Conservation (phyloP, 2,329 filamentous ascomycete species). For the Bipolaris oryzae region DNA sequence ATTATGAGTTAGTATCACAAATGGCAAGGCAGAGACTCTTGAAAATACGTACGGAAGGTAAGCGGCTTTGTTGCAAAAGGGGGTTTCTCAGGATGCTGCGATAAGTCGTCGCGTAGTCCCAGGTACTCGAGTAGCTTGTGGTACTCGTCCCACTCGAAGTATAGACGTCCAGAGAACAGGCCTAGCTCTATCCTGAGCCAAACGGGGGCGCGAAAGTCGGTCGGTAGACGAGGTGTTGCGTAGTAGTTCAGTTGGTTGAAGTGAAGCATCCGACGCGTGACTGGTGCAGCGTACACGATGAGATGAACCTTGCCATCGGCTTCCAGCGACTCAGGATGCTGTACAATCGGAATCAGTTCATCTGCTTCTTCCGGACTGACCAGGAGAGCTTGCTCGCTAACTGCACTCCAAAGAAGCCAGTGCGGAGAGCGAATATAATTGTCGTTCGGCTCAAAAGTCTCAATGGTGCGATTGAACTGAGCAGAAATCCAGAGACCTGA, state of each 20-base stretch:
- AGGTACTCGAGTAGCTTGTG: conserved; percentile 34
- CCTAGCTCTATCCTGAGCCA: conserved; percentile 66
- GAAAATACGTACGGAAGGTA: conserved; percentile 30
- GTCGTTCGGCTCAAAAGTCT: conserved; percentile 47
- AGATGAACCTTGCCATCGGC: conserved; percentile 49
- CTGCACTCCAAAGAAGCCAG: conserved; percentile 66
- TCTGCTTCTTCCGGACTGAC: conserved; percentile 70
- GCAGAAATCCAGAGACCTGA: conserved; percentile 49
- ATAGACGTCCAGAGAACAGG: conserved; percentile 65
- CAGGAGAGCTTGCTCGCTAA: conserved; percentile 58
- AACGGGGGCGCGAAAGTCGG: conserved; percentile 50
- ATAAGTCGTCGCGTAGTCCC: conserved; percentile 18
- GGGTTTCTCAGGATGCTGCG: conserved; percentile 4
- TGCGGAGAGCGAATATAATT: conserved; percentile 59
- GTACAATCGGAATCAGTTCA: conserved; percentile 56
- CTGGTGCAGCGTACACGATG: conserved; percentile 64
- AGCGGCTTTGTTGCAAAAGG: conserved; percentile 36
- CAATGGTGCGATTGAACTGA: conserved; percentile 59
- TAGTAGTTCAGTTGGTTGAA: conserved; percentile 64
- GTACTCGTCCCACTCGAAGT: conserved; percentile 60
- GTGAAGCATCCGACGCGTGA: conserved; percentile 64
- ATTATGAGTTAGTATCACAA: conserved; percentile 18
- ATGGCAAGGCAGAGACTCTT: conserved; percentile 40
- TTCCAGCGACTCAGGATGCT: neutral
- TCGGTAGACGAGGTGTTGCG: conserved; percentile 56